Conservation (phyloP, 331 rosid species). For the Quercus lobata region DNA sequence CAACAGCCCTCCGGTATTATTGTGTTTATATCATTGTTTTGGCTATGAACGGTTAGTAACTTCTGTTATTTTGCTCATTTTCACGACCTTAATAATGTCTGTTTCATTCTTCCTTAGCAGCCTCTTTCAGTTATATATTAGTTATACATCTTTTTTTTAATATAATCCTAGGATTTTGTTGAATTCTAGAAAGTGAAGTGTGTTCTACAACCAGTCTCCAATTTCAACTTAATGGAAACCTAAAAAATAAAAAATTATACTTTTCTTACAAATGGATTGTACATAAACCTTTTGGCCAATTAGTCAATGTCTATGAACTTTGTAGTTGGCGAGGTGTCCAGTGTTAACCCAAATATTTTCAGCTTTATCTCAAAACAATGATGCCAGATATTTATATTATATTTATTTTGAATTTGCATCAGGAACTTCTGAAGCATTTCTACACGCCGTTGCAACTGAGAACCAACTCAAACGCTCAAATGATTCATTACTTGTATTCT, state of each 20-base stretch:
- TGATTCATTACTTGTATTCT: slow-evolving; percentile 67
- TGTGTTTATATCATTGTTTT: slow-evolving; percentile 79
- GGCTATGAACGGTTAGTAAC: slow-evolving; percentile 95
- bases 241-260: background rate
- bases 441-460: slow-evolving; percentile 88
- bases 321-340: background rate
- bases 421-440: slow-evolving; percentile 96
- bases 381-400: background rate
- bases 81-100: background rate
- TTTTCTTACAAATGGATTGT: background rate
- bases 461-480: slow-evolving; percentile 78
- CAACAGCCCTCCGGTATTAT: slow-evolving; percentile 76
- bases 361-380: background rate
- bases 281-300: background rate
- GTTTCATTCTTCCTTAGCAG: background rate
- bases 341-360: slow-evolving; percentile 16
- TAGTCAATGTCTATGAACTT: background rate
- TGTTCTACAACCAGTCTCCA: background rate
- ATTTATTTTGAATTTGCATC: slow-evolving; percentile 23
- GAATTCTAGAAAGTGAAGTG: background rate
- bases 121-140: background rate
- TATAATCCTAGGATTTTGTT: background rate
- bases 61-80: slow-evolving; percentile 1
- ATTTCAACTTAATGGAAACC: background rate
- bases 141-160: background rate